phyloP scores from a whole-genome alignment of 495 filamentous ascomycete genomes.

The Paragyromitra xinjiangensis region DNA sequence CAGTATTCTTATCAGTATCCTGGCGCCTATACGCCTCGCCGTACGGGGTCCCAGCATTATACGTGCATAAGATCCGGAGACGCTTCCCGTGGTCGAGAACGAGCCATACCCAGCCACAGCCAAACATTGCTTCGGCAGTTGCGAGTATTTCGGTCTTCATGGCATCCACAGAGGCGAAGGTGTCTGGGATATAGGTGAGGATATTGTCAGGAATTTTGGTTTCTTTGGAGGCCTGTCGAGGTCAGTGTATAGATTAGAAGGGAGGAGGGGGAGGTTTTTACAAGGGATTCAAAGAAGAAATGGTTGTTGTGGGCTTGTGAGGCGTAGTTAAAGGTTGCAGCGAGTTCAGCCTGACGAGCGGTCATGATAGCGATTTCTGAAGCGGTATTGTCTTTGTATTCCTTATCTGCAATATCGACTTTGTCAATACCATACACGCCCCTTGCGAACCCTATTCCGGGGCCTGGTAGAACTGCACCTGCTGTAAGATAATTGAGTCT shows the following conservation, averaged over 20 bases:
- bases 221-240: constrained; percentile 26
- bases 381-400: constrained; percentile 66
- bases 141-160: constrained; percentile 79
- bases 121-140: constrained; percentile 92
- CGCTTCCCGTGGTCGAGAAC: constrained; percentile 64
- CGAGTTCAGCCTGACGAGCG: constrained; percentile 78
- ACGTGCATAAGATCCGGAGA: constrained; percentile 84
- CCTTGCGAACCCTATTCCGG: background rate
- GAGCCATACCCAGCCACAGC: constrained; percentile 96
- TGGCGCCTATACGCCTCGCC: constrained; percentile 84
- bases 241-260: constrained; percentile 11
- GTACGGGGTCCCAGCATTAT: constrained; percentile 89
- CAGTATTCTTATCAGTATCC: constrained; percentile 79
- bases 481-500: constrained; percentile 77
- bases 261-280: background rate
- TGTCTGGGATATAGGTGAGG: constrained; percentile 52
- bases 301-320: constrained; percentile 97
- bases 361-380: constrained; percentile 76
- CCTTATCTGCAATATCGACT: constrained; percentile 63
- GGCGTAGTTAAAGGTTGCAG: constrained; percentile 90
- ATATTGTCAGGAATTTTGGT: constrained; percentile 28
- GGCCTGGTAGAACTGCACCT: constrained; percentile 65
- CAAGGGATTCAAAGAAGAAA: constrained; percentile 84
- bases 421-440: constrained; percentile 3
- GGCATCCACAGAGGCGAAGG: constrained; percentile 83